These are phyloP conservation scores for Arctium minus DNA, from an alignment of 129 eudicot genomes.

Conservation along the genomic window DNA sequence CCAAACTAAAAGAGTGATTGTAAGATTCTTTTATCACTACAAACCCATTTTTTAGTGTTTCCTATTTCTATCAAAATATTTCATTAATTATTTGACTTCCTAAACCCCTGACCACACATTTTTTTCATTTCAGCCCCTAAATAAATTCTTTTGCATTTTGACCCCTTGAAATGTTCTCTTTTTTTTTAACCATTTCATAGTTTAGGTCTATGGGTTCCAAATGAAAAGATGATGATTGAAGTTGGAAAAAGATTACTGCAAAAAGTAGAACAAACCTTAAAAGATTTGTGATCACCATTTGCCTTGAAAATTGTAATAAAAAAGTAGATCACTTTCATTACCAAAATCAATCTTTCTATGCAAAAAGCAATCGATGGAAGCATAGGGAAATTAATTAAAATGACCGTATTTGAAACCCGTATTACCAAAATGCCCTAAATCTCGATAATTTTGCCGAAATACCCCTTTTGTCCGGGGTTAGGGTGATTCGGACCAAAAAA, in stretches of 20 bases:
- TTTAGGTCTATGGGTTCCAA: background rate
- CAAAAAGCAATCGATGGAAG: background rate
- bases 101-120: constrained; percentile 19
- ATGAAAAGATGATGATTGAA: background rate
- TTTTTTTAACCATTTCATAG: too few relatives aligned
- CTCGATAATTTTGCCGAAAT: too few relatives aligned
- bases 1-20: background rate
- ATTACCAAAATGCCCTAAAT: too few relatives aligned
- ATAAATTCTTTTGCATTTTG: background rate
- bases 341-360: background rate
- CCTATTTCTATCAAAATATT: constrained; percentile 21
- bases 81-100: constrained; percentile 8
- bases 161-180: background rate
- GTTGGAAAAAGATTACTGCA: background rate
- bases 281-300: background rate
- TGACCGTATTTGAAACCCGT: too few relatives aligned
- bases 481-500: too few relatives aligned
- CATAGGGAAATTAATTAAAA: too few relatives aligned
- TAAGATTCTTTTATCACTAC: constrained; percentile 18
- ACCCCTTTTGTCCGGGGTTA: too few relatives aligned
- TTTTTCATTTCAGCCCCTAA: background rate
- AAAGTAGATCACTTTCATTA: background rate
- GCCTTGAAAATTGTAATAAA: background rate
- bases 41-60: constrained; percentile 17
- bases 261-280: background rate